These are phyloP conservation scores for Penicillium capsulatum DNA, from an alignment of 2,329 filamentous ascomycete species.

Conservation along the genomic window DNA sequence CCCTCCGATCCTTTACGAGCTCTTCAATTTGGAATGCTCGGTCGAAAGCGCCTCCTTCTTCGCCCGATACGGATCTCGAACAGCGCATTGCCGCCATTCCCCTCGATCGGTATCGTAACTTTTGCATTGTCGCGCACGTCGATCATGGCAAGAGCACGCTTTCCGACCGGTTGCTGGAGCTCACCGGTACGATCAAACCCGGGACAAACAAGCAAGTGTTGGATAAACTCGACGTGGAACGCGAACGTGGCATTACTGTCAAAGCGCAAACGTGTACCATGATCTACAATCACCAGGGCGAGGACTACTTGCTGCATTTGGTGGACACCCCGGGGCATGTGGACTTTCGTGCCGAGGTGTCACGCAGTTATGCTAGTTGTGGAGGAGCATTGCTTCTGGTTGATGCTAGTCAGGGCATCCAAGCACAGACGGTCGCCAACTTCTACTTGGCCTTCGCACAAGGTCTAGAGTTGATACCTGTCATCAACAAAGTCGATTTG, in stretches of 20 bases:
- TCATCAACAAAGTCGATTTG: constrained; percentile 96
- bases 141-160: constrained; percentile 98
- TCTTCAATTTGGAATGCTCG: constrained; percentile 26
- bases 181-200: constrained; percentile 85
- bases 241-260: constrained; percentile 94
- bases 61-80: constrained; percentile 51
- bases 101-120: constrained; percentile 68
- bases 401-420: constrained; percentile 92
- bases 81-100: constrained; percentile 51
- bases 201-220: constrained; percentile 91
- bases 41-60: constrained; percentile 17
- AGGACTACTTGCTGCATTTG: constrained; percentile 89
- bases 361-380: constrained; percentile 90
- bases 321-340: constrained; percentile 98
- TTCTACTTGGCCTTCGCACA: constrained; percentile 97
- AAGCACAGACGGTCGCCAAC: constrained; percentile 97
- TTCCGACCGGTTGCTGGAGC: constrained; percentile 83
- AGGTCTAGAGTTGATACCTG: constrained; percentile 77
- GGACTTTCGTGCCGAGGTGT: constrained; percentile 95
- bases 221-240: constrained; percentile 94
- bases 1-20: constrained; percentile 30
- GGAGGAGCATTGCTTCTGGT: constrained; percentile 88
- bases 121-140: constrained; percentile 97
- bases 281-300: constrained; percentile 81
- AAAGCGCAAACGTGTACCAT: constrained; percentile 98